Conservation (phyloP, 148 eudicot species). For the Chenopodium quinoa region DNA sequence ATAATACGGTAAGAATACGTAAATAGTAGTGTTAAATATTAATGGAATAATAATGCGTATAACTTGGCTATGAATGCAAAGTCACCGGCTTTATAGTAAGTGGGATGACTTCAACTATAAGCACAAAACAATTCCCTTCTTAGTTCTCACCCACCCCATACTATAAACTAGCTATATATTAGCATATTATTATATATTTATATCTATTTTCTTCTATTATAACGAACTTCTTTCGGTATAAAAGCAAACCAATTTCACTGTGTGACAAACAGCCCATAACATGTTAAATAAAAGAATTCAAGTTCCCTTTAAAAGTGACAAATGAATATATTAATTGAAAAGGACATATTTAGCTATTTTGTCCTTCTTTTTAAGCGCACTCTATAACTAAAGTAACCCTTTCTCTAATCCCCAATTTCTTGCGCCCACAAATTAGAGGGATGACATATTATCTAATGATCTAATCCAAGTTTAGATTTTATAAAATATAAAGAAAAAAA, state of each 20-base stretch:
- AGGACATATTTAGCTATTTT: not conserved
- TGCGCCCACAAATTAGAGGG: not conserved
- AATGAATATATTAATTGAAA: not conserved
- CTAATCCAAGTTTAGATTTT: too few relatives aligned
- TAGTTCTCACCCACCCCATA: not conserved
- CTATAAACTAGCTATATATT: not conserved
- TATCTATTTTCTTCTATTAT: not conserved
- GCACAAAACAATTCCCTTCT: slow-evolving; percentile 4
- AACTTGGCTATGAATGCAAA: slow-evolving; percentile 14
- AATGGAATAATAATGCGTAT: slow-evolving; percentile 14
- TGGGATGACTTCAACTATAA: slow-evolving; percentile 17
- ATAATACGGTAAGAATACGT: slow-evolving; percentile 23
- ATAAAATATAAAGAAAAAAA: too few relatives aligned
- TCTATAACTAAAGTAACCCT: not conserved
- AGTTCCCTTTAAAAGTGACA: not conserved
- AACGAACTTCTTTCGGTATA: slow-evolving; percentile 17
- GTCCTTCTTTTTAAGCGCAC: not conserved
- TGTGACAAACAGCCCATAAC: slow-evolving; percentile 7
- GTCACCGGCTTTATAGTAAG: slow-evolving; percentile 12
- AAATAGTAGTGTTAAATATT: not conserved
- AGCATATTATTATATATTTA: not conserved
- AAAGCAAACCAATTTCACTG: not conserved
- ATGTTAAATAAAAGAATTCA: not conserved
- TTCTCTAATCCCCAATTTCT: not conserved
- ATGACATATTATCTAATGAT: too few relatives aligned